Conservation (phyloP, 2,329 filamentous ascomycete genomes). For the Ambrosiella cleistominuta region DNA sequence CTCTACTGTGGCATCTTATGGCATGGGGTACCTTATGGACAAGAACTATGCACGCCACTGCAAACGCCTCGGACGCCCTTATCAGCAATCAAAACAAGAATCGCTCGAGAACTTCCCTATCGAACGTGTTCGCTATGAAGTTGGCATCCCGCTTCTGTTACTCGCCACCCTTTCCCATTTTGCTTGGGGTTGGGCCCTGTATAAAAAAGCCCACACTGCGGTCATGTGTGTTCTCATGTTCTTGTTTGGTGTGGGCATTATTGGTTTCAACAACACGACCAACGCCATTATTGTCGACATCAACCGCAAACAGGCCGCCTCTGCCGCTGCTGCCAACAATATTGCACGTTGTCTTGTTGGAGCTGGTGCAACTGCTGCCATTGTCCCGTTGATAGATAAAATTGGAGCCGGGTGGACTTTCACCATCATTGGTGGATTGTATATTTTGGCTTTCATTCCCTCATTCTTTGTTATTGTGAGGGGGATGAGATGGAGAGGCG, state of each 20-base stretch:
- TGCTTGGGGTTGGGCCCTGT: slow-evolving; percentile 34
- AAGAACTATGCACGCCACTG: slow-evolving; percentile 50
- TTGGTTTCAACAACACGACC: slow-evolving; percentile 35
- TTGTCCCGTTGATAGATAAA: slow-evolving; percentile 32
- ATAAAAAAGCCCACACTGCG: slow-evolving; percentile 25
- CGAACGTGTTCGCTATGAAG: slow-evolving; percentile 31
- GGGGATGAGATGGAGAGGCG: not conserved
- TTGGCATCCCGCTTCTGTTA: slow-evolving; percentile 33
- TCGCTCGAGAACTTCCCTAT: slow-evolving; percentile 33
- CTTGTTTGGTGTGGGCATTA: slow-evolving; percentile 30
- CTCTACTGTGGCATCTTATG: slow-evolving; percentile 28
- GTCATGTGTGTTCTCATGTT: slow-evolving; percentile 30
- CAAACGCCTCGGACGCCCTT: slow-evolving; percentile 29
- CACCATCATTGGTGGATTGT: slow-evolving; percentile 28
- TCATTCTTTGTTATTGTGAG: slow-evolving; percentile 25
- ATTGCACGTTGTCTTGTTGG: slow-evolving; percentile 37
- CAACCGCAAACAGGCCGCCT: slow-evolving; percentile 32
- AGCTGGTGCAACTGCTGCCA: slow-evolving; percentile 32
- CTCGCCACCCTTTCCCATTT: slow-evolving; percentile 30
- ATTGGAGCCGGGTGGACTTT: slow-evolving; percentile 36
- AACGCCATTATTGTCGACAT: slow-evolving; percentile 39
- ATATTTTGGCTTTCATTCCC: slow-evolving; percentile 22
- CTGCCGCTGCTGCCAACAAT: slow-evolving; percentile 39
- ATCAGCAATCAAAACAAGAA: slow-evolving; percentile 34
- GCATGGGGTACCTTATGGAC: slow-evolving; percentile 41